A percentile compares a stretch with the other conserved stretches of the same genome.
These are phyloP conservation scores for Saitozyma sp. DNA, from an alignment of 768 basidiomycete species.

Conservation along the genomic window DNA sequence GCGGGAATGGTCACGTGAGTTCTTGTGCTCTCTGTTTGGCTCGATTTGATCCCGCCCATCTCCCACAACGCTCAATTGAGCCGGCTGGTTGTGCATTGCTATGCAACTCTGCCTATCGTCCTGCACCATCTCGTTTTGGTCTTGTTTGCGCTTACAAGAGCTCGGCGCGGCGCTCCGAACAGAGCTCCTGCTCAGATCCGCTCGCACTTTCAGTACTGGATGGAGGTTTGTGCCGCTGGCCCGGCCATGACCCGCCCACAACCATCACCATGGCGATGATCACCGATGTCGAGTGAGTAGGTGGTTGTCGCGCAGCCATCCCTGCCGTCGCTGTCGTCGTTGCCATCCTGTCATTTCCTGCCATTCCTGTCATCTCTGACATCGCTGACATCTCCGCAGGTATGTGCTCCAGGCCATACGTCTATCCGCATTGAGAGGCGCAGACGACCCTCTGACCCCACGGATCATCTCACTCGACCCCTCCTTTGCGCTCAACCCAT, in stretches of 20 bases:
- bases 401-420: slow-evolving; percentile 82
- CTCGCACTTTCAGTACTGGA: no score
- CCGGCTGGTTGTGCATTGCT: no score
- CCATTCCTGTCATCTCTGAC: not conserved
- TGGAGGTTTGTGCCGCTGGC: no score
- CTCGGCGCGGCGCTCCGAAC: no score
- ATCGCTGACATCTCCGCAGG: slow-evolving; percentile 47
- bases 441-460: slow-evolving; percentile 80
- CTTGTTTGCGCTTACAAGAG: no score
- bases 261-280: slow-evolving; percentile 47
- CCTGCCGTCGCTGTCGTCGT: not conserved
- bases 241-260: not conserved
- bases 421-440: slow-evolving; percentile 79
- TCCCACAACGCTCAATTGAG: no score
- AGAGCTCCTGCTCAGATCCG: no score
- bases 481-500: slow-evolving; percentile 72
- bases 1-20: no score
- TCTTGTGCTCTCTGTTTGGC: no score
- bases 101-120: no score
- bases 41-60: no score
- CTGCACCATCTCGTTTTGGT: no score
- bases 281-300: slow-evolving; percentile 49
- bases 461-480: slow-evolving; percentile 79
- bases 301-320: not conserved
- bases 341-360: slow-evolving; percentile 54